These are phyloP conservation scores for Mycena galopus DNA, from an alignment of 768 basidiomycete species.

Conservation along the genomic window DNA sequence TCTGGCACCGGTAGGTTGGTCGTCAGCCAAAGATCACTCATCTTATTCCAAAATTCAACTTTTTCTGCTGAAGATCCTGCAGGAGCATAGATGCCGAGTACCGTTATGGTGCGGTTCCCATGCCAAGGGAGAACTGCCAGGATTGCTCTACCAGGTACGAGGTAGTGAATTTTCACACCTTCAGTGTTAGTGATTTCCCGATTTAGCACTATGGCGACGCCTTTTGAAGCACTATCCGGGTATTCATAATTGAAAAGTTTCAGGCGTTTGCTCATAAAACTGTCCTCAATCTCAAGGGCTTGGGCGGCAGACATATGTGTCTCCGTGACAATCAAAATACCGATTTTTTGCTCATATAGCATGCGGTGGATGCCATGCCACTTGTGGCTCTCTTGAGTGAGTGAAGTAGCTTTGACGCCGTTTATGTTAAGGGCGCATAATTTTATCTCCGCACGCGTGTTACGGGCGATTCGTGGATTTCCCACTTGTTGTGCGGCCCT, in stretches of 20 bases:
- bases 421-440: neutral
- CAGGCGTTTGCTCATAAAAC: neutral
- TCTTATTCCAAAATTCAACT: constrained; percentile 32
- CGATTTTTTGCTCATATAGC: neutral
- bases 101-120: neutral
- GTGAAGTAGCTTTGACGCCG: neutral
- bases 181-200: constrained; percentile 8
- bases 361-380: neutral
- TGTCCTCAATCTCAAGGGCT: neutral
- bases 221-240: neutral
- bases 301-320: neutral
- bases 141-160: constrained; percentile 21
- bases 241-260: neutral
- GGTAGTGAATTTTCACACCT: neutral
- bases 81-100: constrained; percentile 40
- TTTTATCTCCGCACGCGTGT: neutral
- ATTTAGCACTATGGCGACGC: constrained; percentile 16
- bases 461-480: neutral
- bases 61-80: constrained; percentile 20
- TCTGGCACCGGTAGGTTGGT: constrained; percentile 4
- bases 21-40: neutral
- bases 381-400: neutral
- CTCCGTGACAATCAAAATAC: neutral
- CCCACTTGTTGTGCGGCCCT: no score
- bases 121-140: constrained; percentile 13